Evolutionary conservation across 345 rosid genomes (phyloP), one percentile per base, ranked within the genome.

Genomic region (Citrus trifoliata): DNA sequence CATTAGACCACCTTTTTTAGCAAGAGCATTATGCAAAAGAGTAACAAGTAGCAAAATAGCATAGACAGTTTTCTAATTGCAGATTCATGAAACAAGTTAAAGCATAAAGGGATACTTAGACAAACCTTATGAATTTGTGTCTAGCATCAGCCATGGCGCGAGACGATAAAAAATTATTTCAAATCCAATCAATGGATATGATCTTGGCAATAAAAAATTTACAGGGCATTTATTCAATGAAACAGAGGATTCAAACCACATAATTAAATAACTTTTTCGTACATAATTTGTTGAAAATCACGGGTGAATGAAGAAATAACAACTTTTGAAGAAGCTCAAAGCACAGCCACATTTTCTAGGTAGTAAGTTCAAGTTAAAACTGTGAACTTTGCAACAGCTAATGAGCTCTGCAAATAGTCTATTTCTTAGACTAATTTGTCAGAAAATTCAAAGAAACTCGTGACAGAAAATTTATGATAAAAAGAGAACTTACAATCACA

Each of bases 111-210:
- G 32, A 22, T 4, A 48, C 7, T 8, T 16, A 6, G 51, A 48
- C 78, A 35, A 30, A 87, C 89, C 89, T 89, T 74, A 76, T 70
- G 72, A 82, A 70, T 59, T 65, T 82, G 21, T 76, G 80, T 74
- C 59, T 70, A 67, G 28, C 75, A 25, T 81, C 81, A 82, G 80
- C 85, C 90, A 86, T 86, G 66, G 68, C 21, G 25, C 51, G 27
- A 22, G 8, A 32, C 55, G 18, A n/a, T 59, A 61, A 40, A 63
- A 69, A 56, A 69, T 13, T 32, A 42, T 13, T 78, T 73, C 24
- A 28, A 70, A 58, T 66, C 48, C 80, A 79, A 40, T 77, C 62
- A 37, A 64, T 53, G 69, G 32, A 22, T 72, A 35, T 68, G 66
- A 38, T 37, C 82, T 46, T 84, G 80, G 80, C 51, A 75, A 5